These are phyloP conservation scores for Vigna nakashimae DNA, from an alignment of 306 rosid genomes.

Conservation along the genomic window DNA sequence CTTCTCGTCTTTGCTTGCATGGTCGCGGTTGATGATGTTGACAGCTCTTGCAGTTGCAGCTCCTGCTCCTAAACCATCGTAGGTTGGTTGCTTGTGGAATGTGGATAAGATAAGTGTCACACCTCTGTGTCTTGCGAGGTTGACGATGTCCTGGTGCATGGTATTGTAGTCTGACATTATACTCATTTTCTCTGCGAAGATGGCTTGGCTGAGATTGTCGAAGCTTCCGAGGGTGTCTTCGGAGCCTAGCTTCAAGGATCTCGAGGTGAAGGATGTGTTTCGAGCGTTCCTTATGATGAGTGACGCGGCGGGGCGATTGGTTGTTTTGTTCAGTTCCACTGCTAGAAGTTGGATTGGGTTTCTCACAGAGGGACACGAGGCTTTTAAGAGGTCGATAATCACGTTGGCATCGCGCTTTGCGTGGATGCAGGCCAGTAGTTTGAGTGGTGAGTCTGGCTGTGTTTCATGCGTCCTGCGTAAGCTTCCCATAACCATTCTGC, in stretches of 20 bases:
- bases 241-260: neutral
- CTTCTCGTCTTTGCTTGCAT: constrained; percentile 38
- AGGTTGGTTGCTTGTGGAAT: constrained; percentile 50
- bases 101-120: constrained; percentile 43
- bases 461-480: constrained; percentile 36
- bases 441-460: constrained; percentile 41
- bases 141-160: constrained; percentile 53
- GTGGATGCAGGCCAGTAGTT: constrained; percentile 53
- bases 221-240: constrained; percentile 48
- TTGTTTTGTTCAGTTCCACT: constrained; percentile 47
- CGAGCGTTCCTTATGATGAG: constrained; percentile 45
- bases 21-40: constrained; percentile 50
- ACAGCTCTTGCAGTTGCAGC: constrained; percentile 50
- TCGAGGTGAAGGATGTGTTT: constrained; percentile 14
- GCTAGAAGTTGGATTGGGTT: constrained; percentile 51
- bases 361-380: constrained; percentile 44
- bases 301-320: constrained; percentile 38
- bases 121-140: constrained; percentile 35
- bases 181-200: constrained; percentile 49
- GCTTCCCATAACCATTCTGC: neutral
- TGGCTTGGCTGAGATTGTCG: constrained; percentile 50
- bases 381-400: constrained; percentile 47
- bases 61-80: constrained; percentile 48
- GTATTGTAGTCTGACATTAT: constrained; percentile 43
- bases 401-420: constrained; percentile 42